phyloP scores from a whole-genome alignment of 495 filamentous ascomycete species.

The Neurospora sp. region DNA sequence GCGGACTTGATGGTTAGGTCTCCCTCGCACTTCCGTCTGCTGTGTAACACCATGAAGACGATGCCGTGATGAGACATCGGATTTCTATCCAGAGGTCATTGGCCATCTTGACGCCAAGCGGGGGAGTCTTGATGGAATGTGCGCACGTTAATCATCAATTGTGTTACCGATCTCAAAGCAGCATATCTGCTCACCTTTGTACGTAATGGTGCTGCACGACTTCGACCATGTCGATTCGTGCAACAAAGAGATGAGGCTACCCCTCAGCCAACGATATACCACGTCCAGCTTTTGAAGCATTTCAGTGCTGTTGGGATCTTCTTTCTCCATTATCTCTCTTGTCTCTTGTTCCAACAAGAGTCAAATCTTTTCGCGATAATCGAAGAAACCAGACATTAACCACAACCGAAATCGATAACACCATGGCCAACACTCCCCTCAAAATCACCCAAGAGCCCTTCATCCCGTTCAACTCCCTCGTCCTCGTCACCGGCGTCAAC shows the following conservation, averaged over 20 bases:
- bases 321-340: neutral
- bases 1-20: too few relatives aligned
- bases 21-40: neutral
- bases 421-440: neutral
- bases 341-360: too few relatives aligned
- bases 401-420: neutral
- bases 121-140: neutral
- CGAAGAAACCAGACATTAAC: neutral
- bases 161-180: neutral
- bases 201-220: neutral
- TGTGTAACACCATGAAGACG: neutral
- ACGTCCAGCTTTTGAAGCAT: neutral
- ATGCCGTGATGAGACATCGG: neutral
- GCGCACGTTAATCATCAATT: neutral
- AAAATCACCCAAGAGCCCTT: slow-evolving; percentile 5
- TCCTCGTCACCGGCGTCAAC: slow-evolving; percentile 48
- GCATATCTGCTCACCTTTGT: too few relatives aligned
- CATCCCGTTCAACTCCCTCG: slow-evolving; percentile 12
- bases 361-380: neutral
- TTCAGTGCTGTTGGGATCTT: neutral
- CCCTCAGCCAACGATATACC: neutral
- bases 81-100: neutral
- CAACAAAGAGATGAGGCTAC: neutral
- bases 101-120: neutral
- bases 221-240: neutral